Percentiles rank a stretch among this genome's conserved stretches.
These are phyloP conservation scores for Cladobotryum mycophilum DNA, from an alignment of 2,329 filamentous ascomycete species.

Conservation along the genomic window DNA sequence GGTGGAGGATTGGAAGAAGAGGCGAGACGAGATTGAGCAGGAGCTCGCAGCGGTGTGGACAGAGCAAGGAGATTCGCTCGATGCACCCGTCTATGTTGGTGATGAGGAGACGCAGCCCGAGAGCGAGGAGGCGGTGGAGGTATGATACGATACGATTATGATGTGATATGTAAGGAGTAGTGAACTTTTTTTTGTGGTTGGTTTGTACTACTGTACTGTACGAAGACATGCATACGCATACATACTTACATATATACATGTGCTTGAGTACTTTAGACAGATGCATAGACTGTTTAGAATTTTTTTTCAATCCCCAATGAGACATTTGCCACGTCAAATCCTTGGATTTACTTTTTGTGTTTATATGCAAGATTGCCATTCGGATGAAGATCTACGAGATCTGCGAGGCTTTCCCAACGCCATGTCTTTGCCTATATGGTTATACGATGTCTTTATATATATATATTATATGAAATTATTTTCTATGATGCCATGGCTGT, in stretches of 20 bases:
- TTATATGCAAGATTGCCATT: neutral
- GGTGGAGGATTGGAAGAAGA: slow-evolving; percentile 76
- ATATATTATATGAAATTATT: too few relatives aligned
- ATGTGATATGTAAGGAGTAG: neutral
- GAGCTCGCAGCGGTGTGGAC: slow-evolving; percentile 66
- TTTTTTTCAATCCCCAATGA: too few relatives aligned
- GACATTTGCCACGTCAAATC: neutral
- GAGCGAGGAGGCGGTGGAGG: slow-evolving; percentile 5
- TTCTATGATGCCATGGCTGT: too few relatives aligned
- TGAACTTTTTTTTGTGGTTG: too few relatives aligned
- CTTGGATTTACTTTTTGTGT: neutral
- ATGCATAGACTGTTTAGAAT: neutral
- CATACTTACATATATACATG: neutral
- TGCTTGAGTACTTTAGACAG: neutral
- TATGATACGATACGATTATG: neutral
- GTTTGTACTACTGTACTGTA: too few relatives aligned
- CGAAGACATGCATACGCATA: too few relatives aligned
- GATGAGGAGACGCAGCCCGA: slow-evolving; percentile 1
- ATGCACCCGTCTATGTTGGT: slow-evolving; percentile 39
- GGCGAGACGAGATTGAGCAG: slow-evolving; percentile 72
- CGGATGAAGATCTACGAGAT: neutral
- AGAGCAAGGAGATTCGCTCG: slow-evolving; percentile 42
- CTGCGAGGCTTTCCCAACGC: too few relatives aligned
- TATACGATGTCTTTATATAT: neutral
- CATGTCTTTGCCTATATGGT: too few relatives aligned